Evolutionary conservation across 495 filamentous ascomycete genomes (phyloP).

Genomic region (Aspergillus bridgeri): DNA sequence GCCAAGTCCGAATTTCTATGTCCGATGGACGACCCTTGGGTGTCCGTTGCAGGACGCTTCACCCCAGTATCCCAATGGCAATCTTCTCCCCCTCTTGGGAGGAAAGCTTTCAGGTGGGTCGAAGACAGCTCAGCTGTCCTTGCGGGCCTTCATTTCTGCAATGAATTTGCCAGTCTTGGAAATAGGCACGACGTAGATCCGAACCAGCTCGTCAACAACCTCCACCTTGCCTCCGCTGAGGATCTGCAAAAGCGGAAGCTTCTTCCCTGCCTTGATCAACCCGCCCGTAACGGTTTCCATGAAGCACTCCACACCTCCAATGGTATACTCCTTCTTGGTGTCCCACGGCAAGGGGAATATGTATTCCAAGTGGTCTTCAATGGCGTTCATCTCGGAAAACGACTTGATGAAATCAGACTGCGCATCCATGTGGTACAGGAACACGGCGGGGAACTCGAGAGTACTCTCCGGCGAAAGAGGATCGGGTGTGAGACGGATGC

Average conservation of each 20-base stretch:
- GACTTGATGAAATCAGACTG: slow-evolving; percentile 88
- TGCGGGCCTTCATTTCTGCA: slow-evolving; percentile 73
- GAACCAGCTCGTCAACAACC: slow-evolving; percentile 81
- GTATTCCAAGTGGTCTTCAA: slow-evolving; percentile 72
- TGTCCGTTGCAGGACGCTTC: not conserved
- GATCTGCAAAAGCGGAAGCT: slow-evolving; percentile 68
- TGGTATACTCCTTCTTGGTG: slow-evolving; percentile 58
- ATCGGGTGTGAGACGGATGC: slow-evolving; percentile 64
- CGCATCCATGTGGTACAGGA: slow-evolving; percentile 77
- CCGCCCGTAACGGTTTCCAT: slow-evolving; percentile 81
- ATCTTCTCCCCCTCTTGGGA: not conserved
- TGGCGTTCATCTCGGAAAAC: slow-evolving; percentile 66
- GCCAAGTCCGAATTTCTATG: not conserved
- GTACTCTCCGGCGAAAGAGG: slow-evolving; percentile 65
- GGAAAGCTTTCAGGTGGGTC: not conserved
- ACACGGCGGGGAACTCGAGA: slow-evolving; percentile 71
- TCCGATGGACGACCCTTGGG: not conserved
- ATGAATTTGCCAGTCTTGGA: slow-evolving; percentile 68
- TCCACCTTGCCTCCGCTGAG: slow-evolving; percentile 76
- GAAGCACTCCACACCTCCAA: slow-evolving; percentile 73
- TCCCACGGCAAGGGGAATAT: slow-evolving; percentile 90
- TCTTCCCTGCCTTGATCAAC: slow-evolving; percentile 86
- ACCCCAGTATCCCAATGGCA: not conserved
- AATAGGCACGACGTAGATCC: slow-evolving; percentile 74
- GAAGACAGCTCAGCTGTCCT: slow-evolving; percentile 22